A percentile compares a stretch with the other conserved stretches of the same genome.
Conservation (phyloP, 768 basidiomycete species). For the Panus rudis region DNA sequence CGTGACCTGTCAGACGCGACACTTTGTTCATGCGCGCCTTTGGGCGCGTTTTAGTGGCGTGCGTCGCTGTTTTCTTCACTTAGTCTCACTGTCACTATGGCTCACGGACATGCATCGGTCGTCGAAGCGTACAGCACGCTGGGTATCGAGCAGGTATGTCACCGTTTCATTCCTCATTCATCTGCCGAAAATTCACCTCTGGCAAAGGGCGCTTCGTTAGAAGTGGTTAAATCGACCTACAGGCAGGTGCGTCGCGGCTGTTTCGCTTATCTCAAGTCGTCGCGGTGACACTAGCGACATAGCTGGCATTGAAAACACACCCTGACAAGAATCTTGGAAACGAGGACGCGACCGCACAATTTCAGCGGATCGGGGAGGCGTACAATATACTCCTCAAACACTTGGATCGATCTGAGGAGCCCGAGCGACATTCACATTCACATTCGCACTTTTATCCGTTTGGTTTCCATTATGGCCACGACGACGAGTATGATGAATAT, state of each 20-base stretch:
- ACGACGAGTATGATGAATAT: slow-evolving; percentile 27
- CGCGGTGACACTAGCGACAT: background rate
- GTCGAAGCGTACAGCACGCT: slow-evolving; percentile 36
- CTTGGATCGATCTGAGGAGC: slow-evolving; percentile 38
- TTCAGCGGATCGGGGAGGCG: slow-evolving; percentile 64
- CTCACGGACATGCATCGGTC: slow-evolving; percentile 26
- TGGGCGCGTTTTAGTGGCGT: background rate
- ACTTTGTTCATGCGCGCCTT: too few species aligned
- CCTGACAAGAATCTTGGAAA: slow-evolving; percentile 73
- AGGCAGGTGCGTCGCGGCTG: slow-evolving; percentile 43
- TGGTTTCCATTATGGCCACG: slow-evolving; percentile 18
- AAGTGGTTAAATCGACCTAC: slow-evolving; percentile 61
- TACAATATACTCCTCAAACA: slow-evolving; percentile 56
- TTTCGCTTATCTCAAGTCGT: background rate
- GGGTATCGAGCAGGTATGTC: slow-evolving; percentile 46
- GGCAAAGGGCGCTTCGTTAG: slow-evolving; percentile 49
- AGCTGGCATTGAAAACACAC: slow-evolving; percentile 64
- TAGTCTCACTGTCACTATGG: slow-evolving; percentile 24
- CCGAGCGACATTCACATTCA: slow-evolving; percentile 7
- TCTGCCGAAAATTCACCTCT: background rate
- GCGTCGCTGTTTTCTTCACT: slow-evolving; percentile 4
- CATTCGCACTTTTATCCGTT: too few species aligned
- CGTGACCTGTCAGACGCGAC: too few species aligned
- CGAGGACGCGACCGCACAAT: slow-evolving; percentile 56
- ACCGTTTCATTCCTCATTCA: background rate